These are phyloP conservation scores for Amaranthus tricolor DNA, from an alignment of 179 eudicot species.

Conservation along the genomic window DNA sequence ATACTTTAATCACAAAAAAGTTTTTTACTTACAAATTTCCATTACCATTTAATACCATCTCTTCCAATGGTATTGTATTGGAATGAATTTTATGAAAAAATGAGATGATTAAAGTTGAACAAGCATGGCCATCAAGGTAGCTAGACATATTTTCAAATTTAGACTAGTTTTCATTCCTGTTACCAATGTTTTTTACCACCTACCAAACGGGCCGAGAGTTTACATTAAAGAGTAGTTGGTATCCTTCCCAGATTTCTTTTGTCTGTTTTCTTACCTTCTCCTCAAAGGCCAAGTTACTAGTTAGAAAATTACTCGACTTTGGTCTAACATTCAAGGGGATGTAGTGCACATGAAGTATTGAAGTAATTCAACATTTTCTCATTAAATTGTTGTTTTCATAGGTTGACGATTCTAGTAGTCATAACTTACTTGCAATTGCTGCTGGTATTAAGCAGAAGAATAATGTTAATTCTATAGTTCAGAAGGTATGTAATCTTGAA, in stretches of 20 bases:
- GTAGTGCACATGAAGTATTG: background rate
- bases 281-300: background rate
- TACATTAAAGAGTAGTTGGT: background rate
- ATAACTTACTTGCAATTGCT: slow-evolving; percentile 83
- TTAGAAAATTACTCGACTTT: background rate
- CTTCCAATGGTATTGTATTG: too few species aligned
- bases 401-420: slow-evolving; percentile 42
- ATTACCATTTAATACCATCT: too few species aligned
- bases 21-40: too few species aligned
- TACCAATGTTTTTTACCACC: too few species aligned
- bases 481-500: slow-evolving; percentile 50
- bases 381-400: slow-evolving; percentile 30
- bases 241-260: background rate
- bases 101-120: too few species aligned
- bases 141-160: too few species aligned
- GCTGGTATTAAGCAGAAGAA: slow-evolving; percentile 81
- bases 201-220: background rate
- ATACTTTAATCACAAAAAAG: too few species aligned
- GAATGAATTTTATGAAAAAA: too few species aligned
- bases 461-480: slow-evolving; percentile 69
- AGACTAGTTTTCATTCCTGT: too few species aligned
- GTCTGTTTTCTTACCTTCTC: too few species aligned
- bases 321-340: background rate
- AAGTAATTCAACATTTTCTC: slow-evolving; percentile 3
- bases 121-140: too few species aligned